phyloP scores from a whole-genome alignment of 331 rosid species.

The Pyrus hybrid region DNA sequence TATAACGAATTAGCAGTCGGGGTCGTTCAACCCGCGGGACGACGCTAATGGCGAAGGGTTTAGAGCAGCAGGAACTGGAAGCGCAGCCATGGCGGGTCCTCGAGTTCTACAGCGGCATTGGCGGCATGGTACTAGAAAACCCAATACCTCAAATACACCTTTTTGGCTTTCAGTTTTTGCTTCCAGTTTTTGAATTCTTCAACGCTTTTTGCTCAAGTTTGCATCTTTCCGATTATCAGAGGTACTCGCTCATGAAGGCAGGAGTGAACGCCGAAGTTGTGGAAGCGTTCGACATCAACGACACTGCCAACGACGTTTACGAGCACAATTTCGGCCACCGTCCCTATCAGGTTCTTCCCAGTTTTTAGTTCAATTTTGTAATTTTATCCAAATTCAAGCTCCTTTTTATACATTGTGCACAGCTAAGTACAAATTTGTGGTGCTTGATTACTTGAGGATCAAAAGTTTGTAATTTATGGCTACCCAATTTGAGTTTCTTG shows the following conservation, averaged over 20 bases:
- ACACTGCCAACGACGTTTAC: constrained; percentile 84
- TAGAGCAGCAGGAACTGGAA: constrained; percentile 9
- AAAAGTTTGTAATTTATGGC: background rate
- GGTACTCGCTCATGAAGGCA: constrained; percentile 66
- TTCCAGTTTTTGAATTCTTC: background rate
- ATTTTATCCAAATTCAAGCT: background rate
- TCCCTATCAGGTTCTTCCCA: constrained; percentile 66
- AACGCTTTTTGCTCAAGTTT: background rate
- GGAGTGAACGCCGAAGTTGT: constrained; percentile 55
- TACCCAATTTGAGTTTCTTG: background rate
- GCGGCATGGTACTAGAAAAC: constrained; percentile 63
- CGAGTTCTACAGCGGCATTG: constrained; percentile 93
- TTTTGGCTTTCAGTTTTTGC: background rate
- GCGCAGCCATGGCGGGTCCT: constrained; percentile 54
- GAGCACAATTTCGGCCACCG: constrained; percentile 73
- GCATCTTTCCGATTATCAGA: constrained; percentile 25
- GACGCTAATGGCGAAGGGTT: constrained; percentile 25
- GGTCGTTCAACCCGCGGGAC: background rate
- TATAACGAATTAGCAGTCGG: background rate
- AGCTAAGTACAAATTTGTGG: background rate
- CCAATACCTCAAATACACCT: background rate
- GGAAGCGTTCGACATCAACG: constrained; percentile 90
- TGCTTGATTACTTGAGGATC: background rate
- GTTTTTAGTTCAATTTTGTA: background rate
- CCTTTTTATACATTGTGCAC: background rate